phyloP scores from a whole-genome alignment of 306 rosid genomes.

The Pterocarpus macrocarpus region DNA sequence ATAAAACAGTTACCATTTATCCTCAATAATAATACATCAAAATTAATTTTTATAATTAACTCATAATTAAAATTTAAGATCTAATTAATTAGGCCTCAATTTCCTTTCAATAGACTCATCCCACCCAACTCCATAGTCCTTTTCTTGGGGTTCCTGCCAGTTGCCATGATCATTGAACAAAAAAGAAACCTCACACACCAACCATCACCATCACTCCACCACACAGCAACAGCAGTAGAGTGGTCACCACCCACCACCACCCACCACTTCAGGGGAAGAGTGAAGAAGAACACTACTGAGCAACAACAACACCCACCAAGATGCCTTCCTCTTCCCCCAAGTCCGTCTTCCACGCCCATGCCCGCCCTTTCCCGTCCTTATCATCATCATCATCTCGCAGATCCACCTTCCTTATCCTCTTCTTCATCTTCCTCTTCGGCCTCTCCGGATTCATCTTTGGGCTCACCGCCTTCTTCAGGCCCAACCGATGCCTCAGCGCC shows the following conservation, averaged over 20 bases:
- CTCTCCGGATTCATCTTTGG: conserved; percentile 65
- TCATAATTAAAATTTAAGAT: too few species aligned
- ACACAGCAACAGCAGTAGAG: background rate
- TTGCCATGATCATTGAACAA: too few species aligned
- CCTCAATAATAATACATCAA: too few species aligned
- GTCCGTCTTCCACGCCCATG: conserved; percentile 48
- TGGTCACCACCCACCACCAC: background rate
- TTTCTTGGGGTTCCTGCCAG: too few species aligned
- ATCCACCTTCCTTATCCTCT: conserved; percentile 57
- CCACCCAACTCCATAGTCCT: too few species aligned
- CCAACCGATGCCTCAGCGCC: conserved; percentile 50
- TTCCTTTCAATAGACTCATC: too few species aligned
- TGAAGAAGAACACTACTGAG: background rate
- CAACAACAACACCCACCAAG: background rate
- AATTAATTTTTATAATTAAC: too few species aligned
- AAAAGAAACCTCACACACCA: too few species aligned
- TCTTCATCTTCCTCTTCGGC: conserved; percentile 57
- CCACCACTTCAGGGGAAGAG: background rate
- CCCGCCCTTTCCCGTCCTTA: conserved; percentile 54
- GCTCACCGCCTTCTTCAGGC: conserved; percentile 45
- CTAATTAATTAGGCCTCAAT: too few species aligned
- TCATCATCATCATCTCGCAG: conserved; percentile 54
- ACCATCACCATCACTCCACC: background rate
- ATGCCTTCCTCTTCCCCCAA: conserved; percentile 50
- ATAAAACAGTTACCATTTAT: too few species aligned